A percentile compares a stretch with the other conserved stretches of the same genome.
phyloP scores from a whole-genome alignment of 2,329 filamentous ascomycete species.

The Penicillium digitatum region DNA sequence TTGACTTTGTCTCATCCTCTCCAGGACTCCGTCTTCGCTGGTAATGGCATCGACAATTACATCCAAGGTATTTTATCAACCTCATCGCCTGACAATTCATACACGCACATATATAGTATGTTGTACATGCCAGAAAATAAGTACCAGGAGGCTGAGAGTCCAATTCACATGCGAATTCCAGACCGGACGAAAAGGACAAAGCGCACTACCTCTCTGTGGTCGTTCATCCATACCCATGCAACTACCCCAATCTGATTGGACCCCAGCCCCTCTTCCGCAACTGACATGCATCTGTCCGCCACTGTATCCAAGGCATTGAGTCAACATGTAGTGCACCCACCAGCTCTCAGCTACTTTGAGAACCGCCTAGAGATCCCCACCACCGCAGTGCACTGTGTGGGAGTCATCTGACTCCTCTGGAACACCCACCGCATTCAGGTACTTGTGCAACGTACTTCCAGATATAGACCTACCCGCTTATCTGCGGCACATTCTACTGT shows the following conservation, averaged over 20 bases:
- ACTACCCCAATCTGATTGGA: not conserved
- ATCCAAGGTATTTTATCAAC: not conserved
- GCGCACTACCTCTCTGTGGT: not conserved
- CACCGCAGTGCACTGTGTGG: constrained; percentile 7
- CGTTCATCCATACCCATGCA: not conserved
- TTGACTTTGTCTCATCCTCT: too few relatives aligned
- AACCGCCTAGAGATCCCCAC: constrained; percentile 3
- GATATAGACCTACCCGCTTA: constrained; percentile 5
- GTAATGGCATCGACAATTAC: not conserved
- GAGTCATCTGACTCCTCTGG: constrained; percentile 20
- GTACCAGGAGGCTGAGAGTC: constrained; percentile 1
- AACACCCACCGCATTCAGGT: constrained; percentile 7
- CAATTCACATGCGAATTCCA: constrained; percentile 4
- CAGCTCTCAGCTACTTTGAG: constrained; percentile 13
- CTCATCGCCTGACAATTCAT: not conserved
- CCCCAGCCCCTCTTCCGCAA: not conserved
- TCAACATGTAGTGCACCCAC: constrained; percentile 5
- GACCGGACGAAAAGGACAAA: constrained; percentile 4
- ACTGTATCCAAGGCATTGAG: constrained; percentile 6
- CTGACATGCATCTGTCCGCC: constrained; percentile 3
- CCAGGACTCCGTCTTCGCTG: too few relatives aligned
- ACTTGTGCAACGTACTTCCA: not conserved
- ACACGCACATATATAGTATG: too few relatives aligned
- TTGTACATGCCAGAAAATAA: not conserved
- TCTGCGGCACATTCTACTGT: not conserved